Conservation (phyloP, 1,284 basidiomycete species). For the Dichomitus squalens region DNA sequence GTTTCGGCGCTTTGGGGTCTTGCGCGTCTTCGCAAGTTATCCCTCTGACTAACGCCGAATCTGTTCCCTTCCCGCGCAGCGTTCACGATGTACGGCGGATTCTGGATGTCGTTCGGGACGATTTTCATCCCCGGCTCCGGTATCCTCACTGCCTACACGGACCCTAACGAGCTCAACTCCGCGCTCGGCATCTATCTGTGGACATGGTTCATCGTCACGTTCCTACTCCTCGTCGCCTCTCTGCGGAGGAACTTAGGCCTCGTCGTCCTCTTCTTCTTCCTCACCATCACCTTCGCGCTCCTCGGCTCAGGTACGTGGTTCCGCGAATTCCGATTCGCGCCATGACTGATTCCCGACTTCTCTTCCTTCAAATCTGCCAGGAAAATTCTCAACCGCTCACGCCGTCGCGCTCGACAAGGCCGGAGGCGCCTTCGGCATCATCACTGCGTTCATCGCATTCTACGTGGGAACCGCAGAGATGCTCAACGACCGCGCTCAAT, state of each 20-base stretch:
- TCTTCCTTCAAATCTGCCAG: slow-evolving; percentile 11
- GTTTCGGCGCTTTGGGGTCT: not conserved
- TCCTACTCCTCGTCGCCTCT: slow-evolving; percentile 63
- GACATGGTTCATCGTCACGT: slow-evolving; percentile 73
- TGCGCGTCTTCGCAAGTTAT: not conserved
- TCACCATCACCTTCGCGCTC: slow-evolving; percentile 65
- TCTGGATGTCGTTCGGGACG: slow-evolving; percentile 80
- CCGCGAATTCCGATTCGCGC: not conserved
- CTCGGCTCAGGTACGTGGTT: slow-evolving; percentile 49
- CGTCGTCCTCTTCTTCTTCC: slow-evolving; percentile 71
- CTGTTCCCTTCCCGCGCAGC: slow-evolving; percentile 53
- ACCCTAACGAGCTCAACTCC: slow-evolving; percentile 46
- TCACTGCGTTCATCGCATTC: slow-evolving; percentile 70
- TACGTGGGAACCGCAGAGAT: slow-evolving; percentile 69
- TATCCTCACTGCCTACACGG: slow-evolving; percentile 54
- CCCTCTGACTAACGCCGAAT: slow-evolving; percentile 2
- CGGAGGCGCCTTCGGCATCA: slow-evolving; percentile 74
- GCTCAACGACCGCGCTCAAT: slow-evolving; percentile 49
- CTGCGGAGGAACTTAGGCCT: slow-evolving; percentile 70
- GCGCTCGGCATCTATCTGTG: slow-evolving; percentile 72
- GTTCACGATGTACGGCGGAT: slow-evolving; percentile 82
- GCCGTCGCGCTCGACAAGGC: slow-evolving; percentile 45
- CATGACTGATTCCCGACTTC: not conserved
- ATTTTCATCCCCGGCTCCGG: slow-evolving; percentile 68
- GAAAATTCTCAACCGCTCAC: slow-evolving; percentile 21